Evolutionary conservation across 2,329 filamentous ascomycete species (phyloP), one percentile per base, ranked within the genome.

Genomic region (Fusarium sublunatum): DNA sequence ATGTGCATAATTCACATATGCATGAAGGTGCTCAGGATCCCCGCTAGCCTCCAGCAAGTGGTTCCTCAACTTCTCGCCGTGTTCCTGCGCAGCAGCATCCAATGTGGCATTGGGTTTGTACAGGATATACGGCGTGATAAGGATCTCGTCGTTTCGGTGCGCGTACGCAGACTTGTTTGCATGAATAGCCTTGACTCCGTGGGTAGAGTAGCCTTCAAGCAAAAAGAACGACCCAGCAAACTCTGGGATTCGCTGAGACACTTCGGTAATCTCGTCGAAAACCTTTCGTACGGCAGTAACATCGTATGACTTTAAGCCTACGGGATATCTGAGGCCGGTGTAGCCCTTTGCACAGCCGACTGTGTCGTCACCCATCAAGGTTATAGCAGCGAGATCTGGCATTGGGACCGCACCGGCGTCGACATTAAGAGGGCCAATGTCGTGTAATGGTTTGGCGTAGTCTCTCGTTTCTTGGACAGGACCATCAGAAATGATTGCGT

Each of bases 171-270:
- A 64, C 1, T 13, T n/a, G 1, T 55, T 31, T 2, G 58, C 43
- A 1, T 64, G 46, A 2, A 56, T 3, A 1, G 46, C 34, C 6
- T 52, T 64, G 1, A 67, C 63, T 1, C 55, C 59, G 0, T 67
- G 56, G 0, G 59, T 61, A 2, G 64, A 77, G 71, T 86, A 86
- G 7, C 81, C 81, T 64, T 86, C 84, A 40, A 86, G 81, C 74
- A 85, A 78, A 72, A 85, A 82, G 32, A 86, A 74, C 5, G 67
- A 69, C 1, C 57, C 57, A 2, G 54, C 44, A 7, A 69, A 58
- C 10, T 67, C 52, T 1, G 65, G 64, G 3, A 56, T n/a, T 0
- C 53, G 51, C 1, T 41, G 45, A 0, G 61, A 54, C 11, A 71
- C 61, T 13, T 67, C 60, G 10, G 53, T 57, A 62, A 78, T 79